Evolutionary conservation across 1,139 yeast species (phyloP).

Genomic region (Taphrina pruni): DNA sequence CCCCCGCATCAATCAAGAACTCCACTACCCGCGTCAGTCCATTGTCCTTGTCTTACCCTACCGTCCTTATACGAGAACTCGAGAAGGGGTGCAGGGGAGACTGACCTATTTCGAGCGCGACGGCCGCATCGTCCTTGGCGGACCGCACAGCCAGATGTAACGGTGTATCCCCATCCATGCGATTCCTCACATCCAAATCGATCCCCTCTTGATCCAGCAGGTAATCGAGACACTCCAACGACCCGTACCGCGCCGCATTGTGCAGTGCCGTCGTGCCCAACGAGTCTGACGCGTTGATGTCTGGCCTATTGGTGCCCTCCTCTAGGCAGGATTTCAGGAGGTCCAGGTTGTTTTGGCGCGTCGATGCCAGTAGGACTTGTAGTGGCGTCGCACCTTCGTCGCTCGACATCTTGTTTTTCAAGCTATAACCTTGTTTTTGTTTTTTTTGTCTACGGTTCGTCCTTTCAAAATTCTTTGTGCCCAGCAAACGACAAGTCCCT

Average conservation of each 20-base stretch:
- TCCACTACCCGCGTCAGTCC: slow-evolving; percentile 56
- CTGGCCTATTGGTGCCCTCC: slow-evolving; percentile 56
- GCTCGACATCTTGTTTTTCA: not conserved
- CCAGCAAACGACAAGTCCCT: too few species aligned
- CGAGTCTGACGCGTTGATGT: slow-evolving; percentile 76
- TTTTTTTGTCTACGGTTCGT: too few species aligned
- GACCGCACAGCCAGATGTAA: slow-evolving; percentile 83
- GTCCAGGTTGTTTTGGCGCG: slow-evolving; percentile 37
- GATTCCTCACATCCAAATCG: slow-evolving; percentile 80
- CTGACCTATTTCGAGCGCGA: slow-evolving; percentile 68
- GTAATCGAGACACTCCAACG: slow-evolving; percentile 76
- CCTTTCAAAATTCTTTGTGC: too few species aligned
- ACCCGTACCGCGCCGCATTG: slow-evolving; percentile 78
- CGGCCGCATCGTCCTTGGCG: slow-evolving; percentile 78
- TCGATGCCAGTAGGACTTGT: slow-evolving; percentile 31
- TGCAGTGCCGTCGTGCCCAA: slow-evolving; percentile 85
- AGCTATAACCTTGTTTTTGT: too few species aligned
- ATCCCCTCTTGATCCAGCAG: slow-evolving; percentile 88
- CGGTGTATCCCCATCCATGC: slow-evolving; percentile 82
- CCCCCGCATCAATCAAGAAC: slow-evolving; percentile 87
- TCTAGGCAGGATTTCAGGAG: slow-evolving; percentile 13
- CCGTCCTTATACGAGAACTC: too few species aligned
- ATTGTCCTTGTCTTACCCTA: not conserved
- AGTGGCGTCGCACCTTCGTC: slow-evolving; percentile 34
- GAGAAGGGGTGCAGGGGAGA: not conserved